Conservation (phyloP, 495 filamentous ascomycete genomes). For the Chaetomium cochliodes region DNA sequence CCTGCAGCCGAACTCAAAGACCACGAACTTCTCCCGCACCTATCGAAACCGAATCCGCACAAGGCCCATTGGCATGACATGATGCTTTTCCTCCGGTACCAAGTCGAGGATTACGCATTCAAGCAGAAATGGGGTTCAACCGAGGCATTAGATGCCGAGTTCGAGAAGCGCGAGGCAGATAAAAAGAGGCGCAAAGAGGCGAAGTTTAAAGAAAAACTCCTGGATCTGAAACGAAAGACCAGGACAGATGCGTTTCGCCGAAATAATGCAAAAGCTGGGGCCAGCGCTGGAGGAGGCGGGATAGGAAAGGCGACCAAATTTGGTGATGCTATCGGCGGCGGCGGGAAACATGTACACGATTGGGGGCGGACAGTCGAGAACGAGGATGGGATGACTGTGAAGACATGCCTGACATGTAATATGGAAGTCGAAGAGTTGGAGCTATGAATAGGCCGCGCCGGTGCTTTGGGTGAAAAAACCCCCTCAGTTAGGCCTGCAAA, state of each 20-base stretch:
- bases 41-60: conserved; percentile 90
- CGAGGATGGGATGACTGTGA: conserved; percentile 74
- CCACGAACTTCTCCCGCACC: conserved; percentile 77
- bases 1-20: conserved; percentile 78
- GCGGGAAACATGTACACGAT: conserved; percentile 81
- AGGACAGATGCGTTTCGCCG: conserved; percentile 85
- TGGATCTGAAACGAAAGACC: conserved; percentile 90
- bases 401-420: conserved; percentile 83
- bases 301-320: conserved; percentile 62
- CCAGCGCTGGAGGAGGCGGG: conserved; percentile 27
- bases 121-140: conserved; percentile 78
- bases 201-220: conserved; percentile 84
- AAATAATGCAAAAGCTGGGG: conserved; percentile 44
- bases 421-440: conserved; percentile 98
- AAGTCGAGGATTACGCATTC: conserved; percentile 91
- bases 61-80: conserved; percentile 96
- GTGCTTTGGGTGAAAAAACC: background rate
- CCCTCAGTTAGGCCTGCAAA: too few relatives aligned
- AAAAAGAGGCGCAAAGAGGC: conserved; percentile 87
- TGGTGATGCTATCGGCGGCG: conserved; percentile 67
- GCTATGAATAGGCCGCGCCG: conserved; percentile 51
- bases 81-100: conserved; percentile 93
- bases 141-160: conserved; percentile 86
- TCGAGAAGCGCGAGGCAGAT: conserved; percentile 71
- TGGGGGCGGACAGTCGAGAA: conserved; percentile 83